phyloP scores from a whole-genome alignment of 805 yeast species.

The Starmerella vitae region DNA sequence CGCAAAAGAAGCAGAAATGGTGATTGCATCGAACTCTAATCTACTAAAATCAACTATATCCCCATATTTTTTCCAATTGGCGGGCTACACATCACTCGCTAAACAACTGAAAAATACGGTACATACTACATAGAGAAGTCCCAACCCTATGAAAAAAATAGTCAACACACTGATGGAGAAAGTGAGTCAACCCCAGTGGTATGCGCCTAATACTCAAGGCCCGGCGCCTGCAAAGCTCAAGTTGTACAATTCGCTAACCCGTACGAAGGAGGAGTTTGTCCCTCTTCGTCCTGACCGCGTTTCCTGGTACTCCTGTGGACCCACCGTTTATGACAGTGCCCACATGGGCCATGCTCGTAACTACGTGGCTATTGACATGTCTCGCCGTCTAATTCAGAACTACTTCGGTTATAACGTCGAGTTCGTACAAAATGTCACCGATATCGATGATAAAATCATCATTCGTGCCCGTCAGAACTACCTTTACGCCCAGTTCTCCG shows the following conservation, averaged over 20 bases:
- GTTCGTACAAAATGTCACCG: constrained; percentile 96
- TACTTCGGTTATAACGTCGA: constrained; percentile 80
- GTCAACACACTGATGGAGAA: constrained; percentile 17
- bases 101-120: no score
- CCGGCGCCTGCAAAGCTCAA: constrained; percentile 36
- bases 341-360: constrained; percentile 99
- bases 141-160: constrained; percentile 11
- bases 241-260: constrained; percentile 71
- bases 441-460: constrained; percentile 93
- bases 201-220: constrained; percentile 27
- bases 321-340: constrained; percentile 89
- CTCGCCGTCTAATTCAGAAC: constrained; percentile 75
- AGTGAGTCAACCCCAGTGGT: constrained; percentile 42
- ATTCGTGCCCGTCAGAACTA: constrained; percentile 84
- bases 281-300: constrained; percentile 50
- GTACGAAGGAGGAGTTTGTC: constrained; percentile 63
- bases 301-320: constrained; percentile 97
- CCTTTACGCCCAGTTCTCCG: constrained; percentile 50
- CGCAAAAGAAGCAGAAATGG: no score
- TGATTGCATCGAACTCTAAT: no score
- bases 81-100: no score
- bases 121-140: no score
- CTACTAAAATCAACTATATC: no score
- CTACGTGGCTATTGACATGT: constrained; percentile 86
- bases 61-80: no score